Percentiles rank a stretch among this genome's conserved stretches.
These are phyloP conservation scores for Skeletonema costatum DNA, from an alignment of 108 stramenopile genomes.

Conservation along the genomic window DNA sequence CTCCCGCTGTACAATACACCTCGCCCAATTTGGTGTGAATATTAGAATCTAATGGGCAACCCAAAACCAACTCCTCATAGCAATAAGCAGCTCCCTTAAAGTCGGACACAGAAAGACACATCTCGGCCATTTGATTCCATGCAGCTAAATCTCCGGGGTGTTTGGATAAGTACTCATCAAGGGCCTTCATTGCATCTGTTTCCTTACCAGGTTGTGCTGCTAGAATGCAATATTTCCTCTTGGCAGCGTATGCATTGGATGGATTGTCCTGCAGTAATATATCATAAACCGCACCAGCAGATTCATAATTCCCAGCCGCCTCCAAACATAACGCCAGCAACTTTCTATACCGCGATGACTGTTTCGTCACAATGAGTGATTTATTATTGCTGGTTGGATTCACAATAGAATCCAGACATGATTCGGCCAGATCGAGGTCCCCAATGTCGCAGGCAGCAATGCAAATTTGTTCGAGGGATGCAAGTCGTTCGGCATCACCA, in stretches of 20 bases:
- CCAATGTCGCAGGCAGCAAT: slow-evolving; percentile 65
- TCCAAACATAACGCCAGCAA: slow-evolving; percentile 76
- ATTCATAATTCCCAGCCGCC: slow-evolving; percentile 57
- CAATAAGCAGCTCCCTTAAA: slow-evolving; percentile 76
- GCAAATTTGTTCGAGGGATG: slow-evolving; percentile 74
- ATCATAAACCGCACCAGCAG: slow-evolving; percentile 66
- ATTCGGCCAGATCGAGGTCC: slow-evolving; percentile 50
- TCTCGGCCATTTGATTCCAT: slow-evolving; percentile 80
- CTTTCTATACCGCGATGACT: slow-evolving; percentile 70
- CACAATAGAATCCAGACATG: slow-evolving; percentile 42
- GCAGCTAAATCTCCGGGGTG: slow-evolving; percentile 65
- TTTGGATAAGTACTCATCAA: slow-evolving; percentile 69
- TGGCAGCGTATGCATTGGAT: slow-evolving; percentile 75
- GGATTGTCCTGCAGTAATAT: slow-evolving; percentile 70
- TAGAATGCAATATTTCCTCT: slow-evolving; percentile 78
- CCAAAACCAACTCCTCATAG: slow-evolving; percentile 82
- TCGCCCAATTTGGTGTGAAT: slow-evolving; percentile 73
- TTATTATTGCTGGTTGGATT: not conserved
- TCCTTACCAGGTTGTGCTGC: slow-evolving; percentile 53
- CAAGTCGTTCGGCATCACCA: slow-evolving; percentile 54
- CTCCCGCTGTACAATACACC: slow-evolving; percentile 74
- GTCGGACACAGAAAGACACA: slow-evolving; percentile 64
- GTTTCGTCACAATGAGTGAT: slow-evolving; percentile 20
- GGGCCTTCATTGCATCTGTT: slow-evolving; percentile 39
- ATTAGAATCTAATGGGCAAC: slow-evolving; percentile 68